Evolutionary conservation across 495 filamentous ascomycete species (phyloP).

Genomic region (Trichoderma gamsii): DNA sequence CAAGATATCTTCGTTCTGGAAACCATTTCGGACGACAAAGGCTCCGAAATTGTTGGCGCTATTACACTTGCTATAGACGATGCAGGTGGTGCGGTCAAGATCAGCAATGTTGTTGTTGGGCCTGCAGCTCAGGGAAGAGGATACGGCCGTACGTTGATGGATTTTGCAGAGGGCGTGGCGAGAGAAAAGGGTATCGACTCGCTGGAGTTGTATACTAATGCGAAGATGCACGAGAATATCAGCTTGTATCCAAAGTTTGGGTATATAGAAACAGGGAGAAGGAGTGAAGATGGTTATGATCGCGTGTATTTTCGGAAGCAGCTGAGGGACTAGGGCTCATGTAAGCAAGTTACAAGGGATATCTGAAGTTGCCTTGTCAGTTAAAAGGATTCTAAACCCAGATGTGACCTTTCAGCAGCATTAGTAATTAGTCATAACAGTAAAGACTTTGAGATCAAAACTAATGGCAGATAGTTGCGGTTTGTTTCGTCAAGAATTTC

Average conservation of each 20-base stretch:
- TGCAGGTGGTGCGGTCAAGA: constrained; percentile 22
- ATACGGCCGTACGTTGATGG: constrained; percentile 30
- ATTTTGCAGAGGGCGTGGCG: constrained; percentile 2
- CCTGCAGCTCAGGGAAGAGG: constrained; percentile 28
- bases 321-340: not conserved
- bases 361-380: too few relatives aligned
- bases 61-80: constrained; percentile 19
- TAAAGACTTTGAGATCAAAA: too few relatives aligned
- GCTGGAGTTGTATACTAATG: constrained; percentile 33
- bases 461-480: too few relatives aligned
- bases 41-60: not conserved
- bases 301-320: constrained; percentile 28
- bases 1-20: not conserved
- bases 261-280: constrained; percentile 30
- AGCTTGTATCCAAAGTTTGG: constrained; percentile 30
- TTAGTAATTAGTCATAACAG: too few relatives aligned
- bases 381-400: too few relatives aligned
- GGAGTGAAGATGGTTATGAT: constrained; percentile 29
- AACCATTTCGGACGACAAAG: not conserved
- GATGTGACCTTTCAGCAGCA: too few relatives aligned
- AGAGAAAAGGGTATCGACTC: not conserved
- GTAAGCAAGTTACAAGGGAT: too few relatives aligned
- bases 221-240: constrained; percentile 36
- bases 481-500: too few relatives aligned
- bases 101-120: constrained; percentile 32